Conservation (phyloP, 2,329 filamentous ascomycete species). For the Clonostachys sp. region DNA sequence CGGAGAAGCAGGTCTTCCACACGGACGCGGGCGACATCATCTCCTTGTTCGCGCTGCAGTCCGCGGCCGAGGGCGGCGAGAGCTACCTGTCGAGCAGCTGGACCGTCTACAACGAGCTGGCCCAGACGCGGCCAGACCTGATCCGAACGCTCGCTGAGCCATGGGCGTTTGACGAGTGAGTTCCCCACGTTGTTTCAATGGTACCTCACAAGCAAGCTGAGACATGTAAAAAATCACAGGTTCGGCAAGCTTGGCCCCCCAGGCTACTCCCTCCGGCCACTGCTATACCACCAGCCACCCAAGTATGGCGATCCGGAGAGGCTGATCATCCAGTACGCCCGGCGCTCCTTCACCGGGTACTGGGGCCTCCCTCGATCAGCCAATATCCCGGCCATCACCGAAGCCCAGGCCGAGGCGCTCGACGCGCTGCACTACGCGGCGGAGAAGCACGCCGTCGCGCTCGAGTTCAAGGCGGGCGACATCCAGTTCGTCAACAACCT, state of each 20-base stretch:
- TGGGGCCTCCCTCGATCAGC: constrained; percentile 45
- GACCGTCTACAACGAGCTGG: constrained; percentile 60
- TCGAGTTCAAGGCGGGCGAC: constrained; percentile 44
- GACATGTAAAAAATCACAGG: constrained; percentile 19
- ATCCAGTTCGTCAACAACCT: constrained; percentile 53
- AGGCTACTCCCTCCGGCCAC: constrained; percentile 40
- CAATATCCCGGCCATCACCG: constrained; percentile 50
- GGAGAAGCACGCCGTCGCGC: constrained; percentile 35
- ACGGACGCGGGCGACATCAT: constrained; percentile 57
- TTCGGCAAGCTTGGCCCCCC: constrained; percentile 42
- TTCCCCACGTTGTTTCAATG: not conserved
- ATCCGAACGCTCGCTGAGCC: constrained; percentile 49
- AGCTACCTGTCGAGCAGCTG: constrained; percentile 54
- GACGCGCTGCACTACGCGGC: constrained; percentile 45
- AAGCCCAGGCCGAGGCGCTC: constrained; percentile 47
- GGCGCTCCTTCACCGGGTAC: constrained; percentile 55
- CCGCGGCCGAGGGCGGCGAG: constrained; percentile 46
- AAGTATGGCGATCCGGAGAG: constrained; percentile 40
- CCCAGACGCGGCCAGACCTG: constrained; percentile 51
- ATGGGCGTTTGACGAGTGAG: constrained; percentile 40
- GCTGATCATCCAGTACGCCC: constrained; percentile 55
- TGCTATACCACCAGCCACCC: constrained; percentile 51
- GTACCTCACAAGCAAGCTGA: not conserved
- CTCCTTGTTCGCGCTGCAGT: constrained; percentile 49
- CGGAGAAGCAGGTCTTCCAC: constrained; percentile 60